Evolutionary conservation across 768 basidiomycete species (phyloP).

Genomic region (Suillus tomentosus): DNA sequence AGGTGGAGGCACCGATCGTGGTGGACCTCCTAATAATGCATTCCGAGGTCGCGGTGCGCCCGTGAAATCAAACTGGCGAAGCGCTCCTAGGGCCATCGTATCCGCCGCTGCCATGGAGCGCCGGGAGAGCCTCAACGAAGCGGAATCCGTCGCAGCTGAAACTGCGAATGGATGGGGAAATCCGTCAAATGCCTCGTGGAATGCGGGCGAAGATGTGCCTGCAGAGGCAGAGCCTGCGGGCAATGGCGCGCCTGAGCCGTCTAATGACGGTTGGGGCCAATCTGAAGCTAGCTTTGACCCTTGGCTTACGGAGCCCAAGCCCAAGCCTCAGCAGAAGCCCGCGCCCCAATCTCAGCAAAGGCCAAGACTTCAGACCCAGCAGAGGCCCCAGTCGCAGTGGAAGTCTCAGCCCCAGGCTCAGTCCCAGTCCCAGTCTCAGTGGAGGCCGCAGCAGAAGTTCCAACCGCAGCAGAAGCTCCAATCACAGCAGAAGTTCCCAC

Average conservation of each 20-base stretch:
- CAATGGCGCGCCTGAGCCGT: conserved; percentile 16
- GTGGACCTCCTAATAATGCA: conserved; percentile 10
- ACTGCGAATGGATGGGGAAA: conserved; percentile 25
- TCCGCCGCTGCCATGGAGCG: conserved; percentile 27
- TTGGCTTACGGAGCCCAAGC: conserved; percentile 17
- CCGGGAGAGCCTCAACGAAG: conserved; percentile 20
- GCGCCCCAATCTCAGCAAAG: neutral
- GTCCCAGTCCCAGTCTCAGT: neutral
- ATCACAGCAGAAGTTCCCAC: conserved; percentile 16
- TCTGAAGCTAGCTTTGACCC: conserved; percentile 26
- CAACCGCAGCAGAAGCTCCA: conserved; percentile 9
- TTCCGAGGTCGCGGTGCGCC: conserved; percentile 34
- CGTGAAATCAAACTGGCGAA: conserved; percentile 34
- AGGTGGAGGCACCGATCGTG: conserved; percentile 3
- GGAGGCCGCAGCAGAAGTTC: neutral
- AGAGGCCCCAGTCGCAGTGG: neutral
- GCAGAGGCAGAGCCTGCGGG: conserved; percentile 9
- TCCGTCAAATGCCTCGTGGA: conserved; percentile 14
- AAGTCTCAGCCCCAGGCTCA: neutral
- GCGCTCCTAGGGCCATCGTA: conserved; percentile 29
- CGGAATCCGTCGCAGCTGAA: neutral
- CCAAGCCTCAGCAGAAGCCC: neutral
- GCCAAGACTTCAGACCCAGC: neutral
- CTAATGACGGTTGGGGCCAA: conserved; percentile 24
- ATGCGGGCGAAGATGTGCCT: conserved; percentile 8